phyloP scores from a whole-genome alignment of 108 stramenopile species.

The Fragilariopsis cylindrus region DNA sequence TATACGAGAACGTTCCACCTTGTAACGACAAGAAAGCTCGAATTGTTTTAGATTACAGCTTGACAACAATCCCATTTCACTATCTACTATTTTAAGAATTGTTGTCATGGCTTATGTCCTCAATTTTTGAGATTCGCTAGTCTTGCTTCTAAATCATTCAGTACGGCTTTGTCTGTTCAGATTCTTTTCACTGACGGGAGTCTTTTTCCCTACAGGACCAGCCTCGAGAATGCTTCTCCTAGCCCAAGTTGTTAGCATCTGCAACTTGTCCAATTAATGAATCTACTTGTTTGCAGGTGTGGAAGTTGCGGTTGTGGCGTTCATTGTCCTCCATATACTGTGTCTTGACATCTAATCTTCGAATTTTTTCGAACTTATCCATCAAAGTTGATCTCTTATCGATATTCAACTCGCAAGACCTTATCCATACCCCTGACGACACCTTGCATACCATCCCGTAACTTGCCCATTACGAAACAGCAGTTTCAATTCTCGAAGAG shows the following conservation, averaged over 20 bases:
- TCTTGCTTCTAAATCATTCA: conserved; percentile 82
- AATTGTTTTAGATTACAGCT: no score
- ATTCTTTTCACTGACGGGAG: conserved; percentile 55
- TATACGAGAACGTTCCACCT: no score
- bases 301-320: conserved; percentile 90
- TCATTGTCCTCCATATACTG: conserved; percentile 97
- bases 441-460: conserved; percentile 85
- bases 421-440: conserved; percentile 94
- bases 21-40: no score
- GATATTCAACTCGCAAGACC: conserved; percentile 87
- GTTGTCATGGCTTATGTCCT: not conserved
- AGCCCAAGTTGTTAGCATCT: conserved; percentile 88
- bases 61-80: no score
- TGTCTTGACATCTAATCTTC: conserved; percentile 97
- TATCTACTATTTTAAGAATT: no score
- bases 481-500: conserved; percentile 92
- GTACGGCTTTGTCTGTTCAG: conserved; percentile 38
- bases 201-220: conserved; percentile 79
- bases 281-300: conserved; percentile 97
- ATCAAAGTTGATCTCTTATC: conserved; percentile 90
- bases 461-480: conserved; percentile 96
- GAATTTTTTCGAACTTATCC: conserved; percentile 99
- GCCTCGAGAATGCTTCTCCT: conserved; percentile 79
- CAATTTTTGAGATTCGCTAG: conserved; percentile 79
- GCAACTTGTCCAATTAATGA: conserved; percentile 90